Evolutionary conservation across 768 basidiomycete species (phyloP), one percentile per base, ranked within the genome.

Genomic region (Amanita rubescens): DNA sequence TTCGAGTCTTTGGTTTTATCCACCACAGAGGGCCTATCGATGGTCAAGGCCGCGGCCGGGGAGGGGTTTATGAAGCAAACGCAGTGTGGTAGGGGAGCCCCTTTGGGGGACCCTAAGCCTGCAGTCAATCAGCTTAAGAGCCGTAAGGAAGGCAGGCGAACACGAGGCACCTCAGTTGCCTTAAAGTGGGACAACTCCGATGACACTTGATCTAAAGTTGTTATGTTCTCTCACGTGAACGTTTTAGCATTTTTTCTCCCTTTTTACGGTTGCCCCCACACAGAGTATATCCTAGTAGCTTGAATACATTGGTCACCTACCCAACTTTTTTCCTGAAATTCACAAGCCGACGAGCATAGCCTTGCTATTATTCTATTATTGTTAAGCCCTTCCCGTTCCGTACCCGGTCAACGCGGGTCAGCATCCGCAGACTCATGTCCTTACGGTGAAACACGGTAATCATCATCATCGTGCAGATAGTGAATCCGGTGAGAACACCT

Each of bases 91-190:
- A 38, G 22, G 42, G 19, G 42, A 52, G n/a, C 41, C 41, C 51
- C 11, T 33, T 22, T n/a, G n/a, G 34, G 44, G 34, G 43, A 15
- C 25, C 44, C 33, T 35, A 33, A 25, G 24, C 52, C 22, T 53
- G 33, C 33, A 37, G 51, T 43, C 46, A 46, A 27, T 34, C 30
- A 42, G 39, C 34, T 53, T 53, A 44, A 35, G 44, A 34, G 42
- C 42, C 52, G 42, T 42, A 32, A 53, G 41, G 10, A 30, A 20
- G 52, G 20, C 51, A 45, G 52, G 32, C 14, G 19, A 46, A 44
- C 52, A 53, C 52, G 52, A 53, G 52, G 52, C 52, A 45, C 34
- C 42, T 52, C 3, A 30, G 7, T n/a, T 32, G 30, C 30, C 30
- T 30, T 43, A 39, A 41, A 41, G 49, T 20, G 35, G 38, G 44